Conservation (phyloP, 2,329 filamentous ascomycete species). For the Sporothrix inflata region DNA sequence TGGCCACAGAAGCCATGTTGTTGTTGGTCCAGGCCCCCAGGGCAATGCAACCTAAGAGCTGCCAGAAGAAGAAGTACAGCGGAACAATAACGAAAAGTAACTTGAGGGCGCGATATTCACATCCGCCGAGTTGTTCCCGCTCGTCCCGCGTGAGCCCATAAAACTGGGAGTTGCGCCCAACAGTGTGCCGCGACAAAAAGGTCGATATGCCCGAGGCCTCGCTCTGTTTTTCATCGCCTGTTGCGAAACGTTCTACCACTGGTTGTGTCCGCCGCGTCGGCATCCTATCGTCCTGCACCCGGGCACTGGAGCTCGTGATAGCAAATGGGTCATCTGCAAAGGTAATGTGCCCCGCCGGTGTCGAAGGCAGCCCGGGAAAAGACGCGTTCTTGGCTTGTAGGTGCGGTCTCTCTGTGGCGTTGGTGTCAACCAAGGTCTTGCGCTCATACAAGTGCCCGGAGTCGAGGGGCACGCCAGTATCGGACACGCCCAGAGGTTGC, state of each 20-base stretch:
- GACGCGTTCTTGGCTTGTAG: neutral
- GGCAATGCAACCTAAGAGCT: slow-evolving; percentile 60
- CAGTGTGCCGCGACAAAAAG: slow-evolving; percentile 45
- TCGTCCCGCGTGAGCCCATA: slow-evolving; percentile 57
- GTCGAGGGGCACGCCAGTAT: too few species aligned
- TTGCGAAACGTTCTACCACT: neutral
- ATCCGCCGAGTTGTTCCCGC: slow-evolving; percentile 62
- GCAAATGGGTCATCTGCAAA: slow-evolving; percentile 34
- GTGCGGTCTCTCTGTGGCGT: neutral
- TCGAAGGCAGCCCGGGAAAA: neutral
- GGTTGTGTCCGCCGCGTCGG: neutral
- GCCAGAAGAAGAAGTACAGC: slow-evolving; percentile 62
- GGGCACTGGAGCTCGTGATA: slow-evolving; percentile 21
- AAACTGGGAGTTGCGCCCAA: slow-evolving; percentile 59
- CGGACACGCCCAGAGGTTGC: neutral
- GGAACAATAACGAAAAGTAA: slow-evolving; percentile 63
- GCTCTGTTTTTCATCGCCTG: neutral
- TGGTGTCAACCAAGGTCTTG: neutral
- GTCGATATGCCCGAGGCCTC: slow-evolving; percentile 23
- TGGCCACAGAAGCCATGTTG: slow-evolving; percentile 53
- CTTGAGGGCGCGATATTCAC: slow-evolving; percentile 65
- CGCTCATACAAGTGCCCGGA: neutral
- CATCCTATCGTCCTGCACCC: neutral
- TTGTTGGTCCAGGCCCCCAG: slow-evolving; percentile 64
- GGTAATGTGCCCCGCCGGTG: slow-evolving; percentile 32